Percentiles rank a stretch among this genome's conserved stretches.
phyloP scores from a whole-genome alignment of 2,329 filamentous ascomycete species.

The Westerdykella ornata region DNA sequence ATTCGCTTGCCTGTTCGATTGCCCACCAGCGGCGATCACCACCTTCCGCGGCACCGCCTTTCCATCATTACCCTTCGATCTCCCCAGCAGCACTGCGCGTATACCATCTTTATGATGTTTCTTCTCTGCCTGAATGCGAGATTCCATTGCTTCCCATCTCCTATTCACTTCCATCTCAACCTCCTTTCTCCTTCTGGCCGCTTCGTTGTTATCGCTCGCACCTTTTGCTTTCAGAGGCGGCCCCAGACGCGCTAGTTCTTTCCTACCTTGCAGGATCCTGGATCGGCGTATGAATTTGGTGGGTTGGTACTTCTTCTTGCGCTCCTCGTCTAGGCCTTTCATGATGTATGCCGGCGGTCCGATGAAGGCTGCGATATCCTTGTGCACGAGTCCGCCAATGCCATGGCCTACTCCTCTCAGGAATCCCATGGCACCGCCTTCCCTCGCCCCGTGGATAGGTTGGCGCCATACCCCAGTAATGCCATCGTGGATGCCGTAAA shows the following conservation, averaged over 20 bases:
- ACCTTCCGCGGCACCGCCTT: conserved; percentile 22
- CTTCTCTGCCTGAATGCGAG: conserved; percentile 21
- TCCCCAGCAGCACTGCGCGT: conserved; percentile 21
- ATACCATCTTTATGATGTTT: conserved; percentile 21
- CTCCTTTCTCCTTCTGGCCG: conserved; percentile 23
- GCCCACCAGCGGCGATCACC: not conserved
- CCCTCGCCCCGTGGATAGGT: conserved; percentile 52
- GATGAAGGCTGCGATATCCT: conserved; percentile 56
- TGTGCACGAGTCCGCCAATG: conserved; percentile 57
- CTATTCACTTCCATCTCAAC: conserved; percentile 20
- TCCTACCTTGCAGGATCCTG: conserved; percentile 52
- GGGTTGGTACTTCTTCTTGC: conserved; percentile 49
- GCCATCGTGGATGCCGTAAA: conserved; percentile 59
- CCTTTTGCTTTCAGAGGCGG: conserved; percentile 3
- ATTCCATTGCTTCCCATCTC: conserved; percentile 21
- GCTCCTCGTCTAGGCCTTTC: conserved; percentile 58
- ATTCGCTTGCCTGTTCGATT: not conserved
- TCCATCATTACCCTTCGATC: conserved; percentile 22
- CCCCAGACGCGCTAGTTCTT: conserved; percentile 21
- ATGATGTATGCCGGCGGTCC: conserved; percentile 57
- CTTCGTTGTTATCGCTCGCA: not conserved
- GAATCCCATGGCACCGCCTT: conserved; percentile 51
- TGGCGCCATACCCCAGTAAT: conserved; percentile 57
- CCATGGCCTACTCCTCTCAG: conserved; percentile 54
- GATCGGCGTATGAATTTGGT: conserved; percentile 50